phyloP scores from a whole-genome alignment of 768 basidiomycete species.

The Trametes elegans region DNA sequence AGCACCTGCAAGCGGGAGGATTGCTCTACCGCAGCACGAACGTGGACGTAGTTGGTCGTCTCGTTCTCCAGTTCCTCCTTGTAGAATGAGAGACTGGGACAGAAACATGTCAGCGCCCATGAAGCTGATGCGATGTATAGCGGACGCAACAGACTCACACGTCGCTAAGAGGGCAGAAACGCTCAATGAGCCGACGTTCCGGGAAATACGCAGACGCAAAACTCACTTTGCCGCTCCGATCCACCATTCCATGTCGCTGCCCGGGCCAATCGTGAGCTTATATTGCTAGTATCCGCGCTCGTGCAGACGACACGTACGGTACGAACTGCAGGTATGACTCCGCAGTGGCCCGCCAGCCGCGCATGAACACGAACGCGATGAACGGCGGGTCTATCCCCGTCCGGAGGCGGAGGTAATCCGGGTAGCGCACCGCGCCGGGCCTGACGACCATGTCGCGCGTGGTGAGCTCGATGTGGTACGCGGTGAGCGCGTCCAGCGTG shows the following conservation, averaged over 20 bases:
- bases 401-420: conserved; percentile 27
- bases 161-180: neutral
- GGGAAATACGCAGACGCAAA: no score
- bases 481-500: conserved; percentile 37
- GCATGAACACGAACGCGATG: conserved; percentile 30
- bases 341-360: conserved; percentile 29
- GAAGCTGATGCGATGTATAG: neutral
- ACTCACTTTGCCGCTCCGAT: conserved; percentile 10
- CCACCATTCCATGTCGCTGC: conserved; percentile 14
- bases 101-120: neutral
- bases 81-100: conserved; percentile 21
- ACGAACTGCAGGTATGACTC: conserved; percentile 37
- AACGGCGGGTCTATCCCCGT: conserved; percentile 39
- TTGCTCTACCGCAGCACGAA: conserved; percentile 13
- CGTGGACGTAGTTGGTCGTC: conserved; percentile 18
- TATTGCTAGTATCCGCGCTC: neutral
- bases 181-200: neutral
- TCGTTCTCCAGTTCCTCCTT: conserved; percentile 20
- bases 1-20: neutral
- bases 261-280: neutral
- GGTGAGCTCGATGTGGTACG: conserved; percentile 34
- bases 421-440: conserved; percentile 28
- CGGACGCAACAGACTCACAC: neutral
- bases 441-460: conserved; percentile 28
- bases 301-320: conserved; percentile 25